Percentiles rank a stretch among this genome's conserved stretches.
Evolutionary conservation across 108 stramenopile genomes (phyloP).

Genomic region (Schizochytrium sp.): DNA sequence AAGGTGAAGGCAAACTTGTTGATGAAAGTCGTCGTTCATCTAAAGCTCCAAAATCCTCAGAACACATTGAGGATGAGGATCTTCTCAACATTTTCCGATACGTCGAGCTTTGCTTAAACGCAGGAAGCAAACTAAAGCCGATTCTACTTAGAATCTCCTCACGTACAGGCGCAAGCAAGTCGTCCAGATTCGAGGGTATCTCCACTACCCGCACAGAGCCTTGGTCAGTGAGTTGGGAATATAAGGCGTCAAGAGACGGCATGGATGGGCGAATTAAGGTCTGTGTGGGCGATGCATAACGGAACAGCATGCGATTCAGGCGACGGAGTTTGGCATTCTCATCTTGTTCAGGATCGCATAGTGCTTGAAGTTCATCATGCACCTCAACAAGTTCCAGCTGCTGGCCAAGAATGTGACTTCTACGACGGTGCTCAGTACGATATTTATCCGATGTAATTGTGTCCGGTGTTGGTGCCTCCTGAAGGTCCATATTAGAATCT

Average conservation of each 20-base stretch:
- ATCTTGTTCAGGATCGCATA: background rate
- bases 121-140: constrained; percentile 25
- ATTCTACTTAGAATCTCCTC: background rate
- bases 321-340: constrained; percentile 18
- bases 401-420: background rate
- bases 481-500: background rate
- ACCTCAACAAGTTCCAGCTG: constrained; percentile 36
- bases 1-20: background rate
- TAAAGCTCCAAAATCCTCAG: background rate
- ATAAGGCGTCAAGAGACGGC: background rate
- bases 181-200: constrained; percentile 5
- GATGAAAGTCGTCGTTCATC: background rate
- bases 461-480: background rate
- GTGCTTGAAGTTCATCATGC: constrained; percentile 2
- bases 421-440: background rate
- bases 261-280: constrained; percentile 4
- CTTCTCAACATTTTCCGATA: background rate
- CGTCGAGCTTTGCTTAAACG: constrained; percentile 40
- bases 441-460: background rate
- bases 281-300: constrained; percentile 26
- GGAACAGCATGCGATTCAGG: constrained; percentile 23
- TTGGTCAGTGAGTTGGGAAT: background rate
- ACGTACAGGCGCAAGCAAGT: background rate
- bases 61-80: background rate
- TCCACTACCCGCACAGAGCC: background rate